Evolutionary conservation across 495 filamentous ascomycete species (phyloP), one percentile per base, ranked within the genome.

Genomic region (Penicillium goetzii): DNA sequence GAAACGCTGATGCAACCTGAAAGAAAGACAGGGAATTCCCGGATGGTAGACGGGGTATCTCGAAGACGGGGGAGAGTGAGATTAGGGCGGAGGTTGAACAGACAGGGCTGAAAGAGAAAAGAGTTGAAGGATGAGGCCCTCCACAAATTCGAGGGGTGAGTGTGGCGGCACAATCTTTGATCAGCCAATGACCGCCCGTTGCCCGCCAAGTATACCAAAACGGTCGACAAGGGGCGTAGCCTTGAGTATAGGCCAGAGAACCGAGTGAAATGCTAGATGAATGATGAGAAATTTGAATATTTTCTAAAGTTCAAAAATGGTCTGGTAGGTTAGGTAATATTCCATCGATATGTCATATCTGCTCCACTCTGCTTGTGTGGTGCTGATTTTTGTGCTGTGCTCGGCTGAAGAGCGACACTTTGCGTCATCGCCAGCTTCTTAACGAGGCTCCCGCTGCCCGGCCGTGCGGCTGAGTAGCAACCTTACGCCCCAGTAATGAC

Each of bases 101-200:
- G 54, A 50, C 23, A 62, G 56, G 41, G 55, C 50, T 36, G 34
- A 40, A 28, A 38, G 60, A 43, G 65, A 54, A 23, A 23, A 28
- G 33, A 55, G 52, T 55, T 65, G 63, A 51, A 58, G 49, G 59
- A 56, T 51, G 63, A 62, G 64, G 58, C 47, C 47, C 62, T 66
- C 64, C 68, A 68, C 66, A 70, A 73, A 73, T 64, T 64, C 65
- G 70, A 73, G 70, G 68, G 70, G 68, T 71, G 66, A 68, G 69
- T 71, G 70, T 72, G 70, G 68, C 70, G 70, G 68, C 58, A 62
- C 57, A 71, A 66, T 70, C 61, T 60, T 54, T 62, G 61, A 63
- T 62, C 61, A 64, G 60, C 70, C 70, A 73, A 73, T 73, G 68
- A 71, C 61, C 51, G 60, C 33, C 56, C 66, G 68, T 40, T 60